These are phyloP conservation scores for Sequoia sempervirens DNA, from an alignment of 75 land plant species.

Conservation along the genomic window DNA sequence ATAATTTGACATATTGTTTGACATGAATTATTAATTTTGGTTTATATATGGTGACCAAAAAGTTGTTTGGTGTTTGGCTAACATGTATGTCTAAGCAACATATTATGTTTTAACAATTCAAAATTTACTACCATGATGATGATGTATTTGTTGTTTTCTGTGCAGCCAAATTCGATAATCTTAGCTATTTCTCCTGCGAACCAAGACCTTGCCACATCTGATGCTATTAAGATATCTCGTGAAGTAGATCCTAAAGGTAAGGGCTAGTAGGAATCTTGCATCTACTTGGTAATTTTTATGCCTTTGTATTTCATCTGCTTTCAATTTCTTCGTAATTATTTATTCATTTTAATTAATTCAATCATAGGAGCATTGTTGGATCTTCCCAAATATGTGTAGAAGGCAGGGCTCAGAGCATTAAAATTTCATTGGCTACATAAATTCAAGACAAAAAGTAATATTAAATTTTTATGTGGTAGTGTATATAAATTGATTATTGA, in stretches of 20 bases:
- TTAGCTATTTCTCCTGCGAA: slow-evolving; percentile 95
- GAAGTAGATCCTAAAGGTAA: slow-evolving; percentile 94
- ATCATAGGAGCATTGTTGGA: not conserved
- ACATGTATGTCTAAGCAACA: not conserved
- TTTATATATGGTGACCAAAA: not conserved
- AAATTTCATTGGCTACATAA: not conserved
- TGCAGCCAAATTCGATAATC: slow-evolving; percentile 94
- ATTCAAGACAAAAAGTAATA: not conserved
- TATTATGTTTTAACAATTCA: not conserved
- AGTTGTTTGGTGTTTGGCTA: not conserved
- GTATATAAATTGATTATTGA: not conserved
- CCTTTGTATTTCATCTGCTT: not conserved
- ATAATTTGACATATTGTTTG: not conserved
- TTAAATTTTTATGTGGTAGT: slow-evolving; percentile 1
- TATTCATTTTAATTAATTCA: not conserved
- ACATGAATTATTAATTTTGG: not conserved
- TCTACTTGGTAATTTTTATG: not conserved
- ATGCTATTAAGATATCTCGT: slow-evolving; percentile 95
- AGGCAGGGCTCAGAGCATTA: not conserved
- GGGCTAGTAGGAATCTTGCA: not conserved
- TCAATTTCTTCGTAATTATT: not conserved
- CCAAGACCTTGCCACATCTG: slow-evolving; percentile 98
- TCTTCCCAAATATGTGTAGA: not conserved
- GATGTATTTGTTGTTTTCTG: slow-evolving; percentile 4
- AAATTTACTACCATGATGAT: not conserved